These are phyloP conservation scores for Phlegmacium glaucopus DNA, from an alignment of 768 basidiomycete genomes.

Conservation along the genomic window DNA sequence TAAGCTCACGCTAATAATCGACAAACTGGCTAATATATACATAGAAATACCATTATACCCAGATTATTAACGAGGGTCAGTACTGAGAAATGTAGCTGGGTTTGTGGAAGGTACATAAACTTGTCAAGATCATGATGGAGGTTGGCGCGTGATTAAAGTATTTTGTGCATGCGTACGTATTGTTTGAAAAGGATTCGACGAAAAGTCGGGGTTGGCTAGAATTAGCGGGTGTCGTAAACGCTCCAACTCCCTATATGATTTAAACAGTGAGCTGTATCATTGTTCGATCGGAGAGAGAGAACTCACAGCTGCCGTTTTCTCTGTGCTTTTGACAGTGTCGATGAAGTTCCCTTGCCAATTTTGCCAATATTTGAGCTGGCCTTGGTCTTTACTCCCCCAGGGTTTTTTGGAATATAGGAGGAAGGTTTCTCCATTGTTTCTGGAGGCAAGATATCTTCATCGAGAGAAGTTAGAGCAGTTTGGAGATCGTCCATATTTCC, in stretches of 20 bases:
- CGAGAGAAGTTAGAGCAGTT: constrained; percentile 52
- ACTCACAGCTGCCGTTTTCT: constrained; percentile 68
- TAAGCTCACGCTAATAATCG: not conserved
- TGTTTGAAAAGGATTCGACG: constrained; percentile 69
- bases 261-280: not conserved
- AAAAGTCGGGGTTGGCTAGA: constrained; percentile 60
- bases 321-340: constrained; percentile 58
- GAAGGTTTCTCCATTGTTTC: constrained; percentile 12
- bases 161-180: constrained; percentile 80
- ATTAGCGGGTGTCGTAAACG: constrained; percentile 68
- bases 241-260: constrained; percentile 52
- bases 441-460: constrained; percentile 18
- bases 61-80: not conserved
- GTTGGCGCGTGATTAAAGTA: constrained; percentile 57
- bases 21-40: not conserved
- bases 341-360: constrained; percentile 65
- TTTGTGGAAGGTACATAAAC: too few species aligned
- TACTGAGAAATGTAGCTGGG: not conserved
- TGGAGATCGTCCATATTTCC: constrained; percentile 50
- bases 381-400: constrained; percentile 18
- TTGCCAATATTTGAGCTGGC: constrained; percentile 37
- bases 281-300: not conserved
- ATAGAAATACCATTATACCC: constrained; percentile 15
- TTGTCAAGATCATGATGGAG: constrained; percentile 1
- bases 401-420: constrained; percentile 9